These are phyloP conservation scores for Phialemoniopsis sp. DNA, from an alignment of 2,329 filamentous ascomycete species.

Conservation along the genomic window DNA sequence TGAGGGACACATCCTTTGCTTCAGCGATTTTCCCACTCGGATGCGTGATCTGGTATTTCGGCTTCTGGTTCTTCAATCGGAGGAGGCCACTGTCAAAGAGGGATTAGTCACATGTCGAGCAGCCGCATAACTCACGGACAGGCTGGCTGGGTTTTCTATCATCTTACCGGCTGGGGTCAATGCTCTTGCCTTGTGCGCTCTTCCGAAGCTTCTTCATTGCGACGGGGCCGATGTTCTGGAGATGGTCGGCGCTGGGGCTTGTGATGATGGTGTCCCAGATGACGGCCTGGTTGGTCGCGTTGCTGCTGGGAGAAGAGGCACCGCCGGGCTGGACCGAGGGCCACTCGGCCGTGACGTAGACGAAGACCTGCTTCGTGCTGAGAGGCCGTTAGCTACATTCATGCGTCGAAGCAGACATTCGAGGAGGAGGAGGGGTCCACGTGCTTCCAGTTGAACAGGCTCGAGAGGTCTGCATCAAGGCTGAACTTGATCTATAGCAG, in stretches of 20 bases:
- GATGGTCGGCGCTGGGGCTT: constrained; percentile 59
- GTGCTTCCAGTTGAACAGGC: constrained; percentile 98
- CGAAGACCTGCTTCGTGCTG: constrained; percentile 76
- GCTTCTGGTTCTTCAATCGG: constrained; percentile 75
- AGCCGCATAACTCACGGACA: too few species aligned
- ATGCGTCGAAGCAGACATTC: too few species aligned
- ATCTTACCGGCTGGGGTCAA: constrained; percentile 53
- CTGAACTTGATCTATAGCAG: constrained; percentile 69
- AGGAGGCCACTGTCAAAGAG: constrained; percentile 58
- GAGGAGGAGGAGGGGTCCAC: constrained; percentile 32
- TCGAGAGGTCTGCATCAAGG: constrained; percentile 83
- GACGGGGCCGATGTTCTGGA: constrained; percentile 55
- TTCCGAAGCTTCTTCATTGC: constrained; percentile 59
- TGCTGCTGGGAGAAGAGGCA: constrained; percentile 21
- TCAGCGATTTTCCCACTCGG: constrained; percentile 74
- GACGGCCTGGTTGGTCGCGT: constrained; percentile 65
- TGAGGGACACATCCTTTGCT: constrained; percentile 68
- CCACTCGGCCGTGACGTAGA: constrained; percentile 87
- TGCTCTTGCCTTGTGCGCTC: constrained; percentile 54
- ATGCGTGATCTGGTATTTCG: constrained; percentile 97
- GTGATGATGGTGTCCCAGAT: constrained; percentile 97
- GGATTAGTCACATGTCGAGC: background rate
- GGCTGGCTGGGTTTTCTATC: background rate
- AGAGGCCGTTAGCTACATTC: too few species aligned
- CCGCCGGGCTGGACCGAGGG: constrained; percentile 18